Evolutionary conservation across 2,329 filamentous ascomycete species (phyloP), one percentile per base, ranked within the genome.

Genomic region (Colletotrichum sp.): DNA sequence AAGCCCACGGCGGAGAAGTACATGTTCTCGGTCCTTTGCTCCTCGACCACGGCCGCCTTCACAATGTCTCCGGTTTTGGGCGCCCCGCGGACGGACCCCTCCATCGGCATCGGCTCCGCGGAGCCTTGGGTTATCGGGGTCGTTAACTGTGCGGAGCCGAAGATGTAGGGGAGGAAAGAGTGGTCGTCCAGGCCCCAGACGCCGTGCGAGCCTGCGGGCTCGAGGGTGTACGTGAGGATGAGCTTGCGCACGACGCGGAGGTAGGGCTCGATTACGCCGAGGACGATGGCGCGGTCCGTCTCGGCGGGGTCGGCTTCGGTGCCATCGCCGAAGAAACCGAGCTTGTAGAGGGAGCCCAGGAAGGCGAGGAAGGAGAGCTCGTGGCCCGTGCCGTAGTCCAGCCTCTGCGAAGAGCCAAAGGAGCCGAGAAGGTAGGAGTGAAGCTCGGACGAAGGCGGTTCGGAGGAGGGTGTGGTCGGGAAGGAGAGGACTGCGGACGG

Each of bases 161-260:
- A 96, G 70, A 99, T 95, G 83, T 98, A 99, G 0, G 97, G 94
- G 31, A 97, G 83, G 82, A 99, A 98, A 11, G 92, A 96, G 84
- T 99, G 96, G 82, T 99, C 97, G 81, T 99, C 97, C n/a, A 99
- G 88, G 24, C 97, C 97, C 97, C 97, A 99, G 24, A 99, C 97
- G 5, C 97, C 97, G 81, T 98, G 97, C 2, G 96, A 98, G 4
- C 97, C 97, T 8, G 97, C 97, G 6, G 97, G 97, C 81, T 99
- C 97, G 24, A 99, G 90, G 1, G 93, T 98, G 82, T 98, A 99
- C 4, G 93, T 96, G 65, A 95, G 87, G 78, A 99, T 98, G 12
- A 99, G 88, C 55, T 90, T 91, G 51, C 97, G 93, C 59, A 98
- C 88, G 3, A 98, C 92, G 36, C 87, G 86, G n/a, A 98, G 86